These are phyloP conservation scores for Diutina sp. DNA, from an alignment of 1,139 yeast species.

Conservation along the genomic window DNA sequence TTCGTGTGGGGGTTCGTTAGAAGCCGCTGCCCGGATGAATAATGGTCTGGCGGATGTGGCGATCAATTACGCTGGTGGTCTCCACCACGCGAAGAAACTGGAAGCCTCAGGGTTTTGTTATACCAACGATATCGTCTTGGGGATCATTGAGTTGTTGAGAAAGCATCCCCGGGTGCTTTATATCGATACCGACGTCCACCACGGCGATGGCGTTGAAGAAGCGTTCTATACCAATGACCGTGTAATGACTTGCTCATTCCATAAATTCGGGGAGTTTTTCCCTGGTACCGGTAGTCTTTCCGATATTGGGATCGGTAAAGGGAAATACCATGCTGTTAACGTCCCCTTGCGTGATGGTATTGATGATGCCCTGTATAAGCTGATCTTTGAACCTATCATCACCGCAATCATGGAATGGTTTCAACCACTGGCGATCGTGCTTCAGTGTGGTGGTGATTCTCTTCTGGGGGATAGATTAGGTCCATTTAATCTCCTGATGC, in stretches of 20 bases:
- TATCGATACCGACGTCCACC: slow-evolving; percentile 2
- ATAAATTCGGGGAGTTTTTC: slow-evolving; percentile 1
- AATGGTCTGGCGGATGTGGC: slow-evolving; percentile 1
- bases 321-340: background rate
- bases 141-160: background rate
- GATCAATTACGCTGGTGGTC: background rate
- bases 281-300: background rate
- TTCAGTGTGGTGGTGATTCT: slow-evolving; percentile 1
- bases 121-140: slow-evolving; percentile 1
- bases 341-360: background rate
- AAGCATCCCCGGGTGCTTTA: background rate
- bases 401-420: slow-evolving; percentile 1
- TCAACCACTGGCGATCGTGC: slow-evolving; percentile 1
- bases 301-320: background rate
- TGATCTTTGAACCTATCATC: slow-evolving; percentile 2
- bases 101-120: slow-evolving; percentile 2
- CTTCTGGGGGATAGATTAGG: background rate
- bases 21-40: slow-evolving; percentile 2
- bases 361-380: slow-evolving; percentile 1
- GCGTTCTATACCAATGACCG: slow-evolving; percentile 1
- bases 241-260: background rate
- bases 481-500: background rate
- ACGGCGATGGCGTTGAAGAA: slow-evolving; percentile 2
- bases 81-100: slow-evolving; percentile 2
- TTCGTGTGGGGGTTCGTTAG: background rate